phyloP scores from a whole-genome alignment of 352 stramenopile genomes.

The Pythium aquatile region DNA sequence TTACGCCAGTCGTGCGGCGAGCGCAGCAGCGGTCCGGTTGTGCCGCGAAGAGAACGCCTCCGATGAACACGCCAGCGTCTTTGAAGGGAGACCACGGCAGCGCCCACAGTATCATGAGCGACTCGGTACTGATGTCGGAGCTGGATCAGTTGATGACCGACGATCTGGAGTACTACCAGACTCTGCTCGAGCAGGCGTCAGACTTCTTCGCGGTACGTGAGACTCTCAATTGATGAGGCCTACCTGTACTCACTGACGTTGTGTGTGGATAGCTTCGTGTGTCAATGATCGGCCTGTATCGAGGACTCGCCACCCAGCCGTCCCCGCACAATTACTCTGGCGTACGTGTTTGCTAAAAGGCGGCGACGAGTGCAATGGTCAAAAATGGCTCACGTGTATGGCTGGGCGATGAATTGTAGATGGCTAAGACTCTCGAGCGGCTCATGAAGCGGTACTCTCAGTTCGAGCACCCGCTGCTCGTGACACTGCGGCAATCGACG shows the following conservation, averaged over 20 bases:
- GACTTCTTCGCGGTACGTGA: conserved; percentile 71
- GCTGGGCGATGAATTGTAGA: conserved; percentile 24
- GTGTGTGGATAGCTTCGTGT: conserved; percentile 49
- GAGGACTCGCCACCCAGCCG: conserved; percentile 44
- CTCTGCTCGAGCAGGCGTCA: conserved; percentile 67
- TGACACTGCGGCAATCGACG: conserved; percentile 63
- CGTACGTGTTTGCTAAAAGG: conserved; percentile 29
- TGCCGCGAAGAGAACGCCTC: neutral
- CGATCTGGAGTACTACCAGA: conserved; percentile 72
- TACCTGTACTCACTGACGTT: neutral
- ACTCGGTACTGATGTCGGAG: conserved; percentile 19
- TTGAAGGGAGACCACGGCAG: neutral
- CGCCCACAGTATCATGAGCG: conserved; percentile 16
- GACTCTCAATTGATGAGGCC: neutral
- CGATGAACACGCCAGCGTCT: neutral
- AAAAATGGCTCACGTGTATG: neutral
- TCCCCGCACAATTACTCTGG: conserved; percentile 53
- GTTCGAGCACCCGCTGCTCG: conserved; percentile 71
- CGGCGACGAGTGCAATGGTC: neutral
- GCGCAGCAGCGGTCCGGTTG: conserved; percentile 15
- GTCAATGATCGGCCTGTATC: conserved; percentile 75
- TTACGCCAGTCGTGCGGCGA: conserved; percentile 24
- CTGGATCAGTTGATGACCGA: conserved; percentile 31
- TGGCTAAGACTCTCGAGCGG: conserved; percentile 42
- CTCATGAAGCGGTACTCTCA: conserved; percentile 52